These are phyloP conservation scores for Strobilomyces confusus DNA, from an alignment of 768 basidiomycete species.

Conservation along the genomic window DNA sequence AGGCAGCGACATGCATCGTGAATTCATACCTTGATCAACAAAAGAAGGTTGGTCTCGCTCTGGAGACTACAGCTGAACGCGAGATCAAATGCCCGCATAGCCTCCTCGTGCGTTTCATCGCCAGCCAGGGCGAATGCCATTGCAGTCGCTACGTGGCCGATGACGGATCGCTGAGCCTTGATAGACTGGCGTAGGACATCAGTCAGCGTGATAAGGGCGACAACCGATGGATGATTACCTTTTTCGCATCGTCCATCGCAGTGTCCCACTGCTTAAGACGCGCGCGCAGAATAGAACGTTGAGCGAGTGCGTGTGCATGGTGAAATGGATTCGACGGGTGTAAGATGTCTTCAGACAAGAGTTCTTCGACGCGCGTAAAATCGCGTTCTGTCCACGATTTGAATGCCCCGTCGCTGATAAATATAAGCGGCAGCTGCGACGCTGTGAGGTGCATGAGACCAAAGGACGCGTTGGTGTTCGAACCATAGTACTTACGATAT, in stretches of 20 bases:
- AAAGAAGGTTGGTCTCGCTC: conserved; percentile 1
- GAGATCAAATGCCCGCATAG: conserved; percentile 2
- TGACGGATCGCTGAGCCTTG: not conserved
- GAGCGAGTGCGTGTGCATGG: conserved; percentile 1
- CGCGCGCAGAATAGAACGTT: not conserved
- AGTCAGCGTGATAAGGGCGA: not conserved
- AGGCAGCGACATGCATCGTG: not conserved
- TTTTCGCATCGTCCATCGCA: conserved; percentile 5
- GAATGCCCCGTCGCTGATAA: not conserved
- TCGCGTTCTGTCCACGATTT: not conserved
- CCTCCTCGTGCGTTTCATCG: not conserved
- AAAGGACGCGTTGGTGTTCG: no score
- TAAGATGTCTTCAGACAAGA: not conserved
- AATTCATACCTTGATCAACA: conserved; percentile 6
- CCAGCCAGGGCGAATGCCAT: not conserved
- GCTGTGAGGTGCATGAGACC: not conserved
- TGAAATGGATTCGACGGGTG: not conserved
- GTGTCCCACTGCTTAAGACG: not conserved
- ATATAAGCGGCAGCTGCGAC: not conserved
- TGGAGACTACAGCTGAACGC: not conserved
- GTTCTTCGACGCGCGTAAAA: not conserved
- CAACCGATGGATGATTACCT: not conserved
- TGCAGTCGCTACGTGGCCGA: conserved; percentile 10
- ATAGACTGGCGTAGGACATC: not conserved
- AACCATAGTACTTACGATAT: not conserved